A percentile compares a stretch with the other conserved stretches of the same genome.
These are phyloP conservation scores for Astrothelium subdiscretum DNA, from an alignment of 495 filamentous ascomycete species.

Conservation along the genomic window DNA sequence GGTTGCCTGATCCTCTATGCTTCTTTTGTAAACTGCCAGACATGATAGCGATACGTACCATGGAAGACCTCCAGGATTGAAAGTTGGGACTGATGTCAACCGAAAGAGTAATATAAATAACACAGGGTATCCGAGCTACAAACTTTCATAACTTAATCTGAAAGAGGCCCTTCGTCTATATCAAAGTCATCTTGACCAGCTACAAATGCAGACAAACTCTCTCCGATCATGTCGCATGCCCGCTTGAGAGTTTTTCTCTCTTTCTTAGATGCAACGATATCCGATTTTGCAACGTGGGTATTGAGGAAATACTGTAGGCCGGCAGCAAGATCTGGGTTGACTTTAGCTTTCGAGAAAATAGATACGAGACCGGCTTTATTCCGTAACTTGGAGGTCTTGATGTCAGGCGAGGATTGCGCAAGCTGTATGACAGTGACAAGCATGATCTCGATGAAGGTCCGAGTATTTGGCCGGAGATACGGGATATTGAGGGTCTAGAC, in stretches of 20 bases:
- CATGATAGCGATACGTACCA: too few species aligned
- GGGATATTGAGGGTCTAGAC: slow-evolving; percentile 56
- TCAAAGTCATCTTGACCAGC: neutral
- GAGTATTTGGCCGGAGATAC: slow-evolving; percentile 64
- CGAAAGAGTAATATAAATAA: too few species aligned
- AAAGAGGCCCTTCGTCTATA: neutral
- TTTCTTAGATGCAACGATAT: slow-evolving; percentile 49
- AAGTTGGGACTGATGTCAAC: too few species aligned
- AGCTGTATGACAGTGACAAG: slow-evolving; percentile 63
- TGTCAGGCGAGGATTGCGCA: slow-evolving; percentile 28
- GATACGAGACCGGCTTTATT: slow-evolving; percentile 46
- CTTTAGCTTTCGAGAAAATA: slow-evolving; percentile 50
- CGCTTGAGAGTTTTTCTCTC: slow-evolving; percentile 54
- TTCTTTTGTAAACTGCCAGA: too few species aligned
- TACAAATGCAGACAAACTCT: slow-evolving; percentile 21
- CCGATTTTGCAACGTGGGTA: slow-evolving; percentile 59
- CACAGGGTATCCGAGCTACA: too few species aligned
- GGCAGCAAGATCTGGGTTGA: slow-evolving; percentile 50
- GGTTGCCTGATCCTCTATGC: too few species aligned
- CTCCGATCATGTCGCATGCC: slow-evolving; percentile 55
- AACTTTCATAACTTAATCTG: neutral
- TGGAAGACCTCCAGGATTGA: too few species aligned
- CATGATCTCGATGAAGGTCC: slow-evolving; percentile 66
- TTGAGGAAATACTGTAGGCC: slow-evolving; percentile 69
- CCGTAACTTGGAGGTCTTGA: slow-evolving; percentile 17